Conservation (phyloP, 441 rosid genomes). For the Adansonia rubrostipa region DNA sequence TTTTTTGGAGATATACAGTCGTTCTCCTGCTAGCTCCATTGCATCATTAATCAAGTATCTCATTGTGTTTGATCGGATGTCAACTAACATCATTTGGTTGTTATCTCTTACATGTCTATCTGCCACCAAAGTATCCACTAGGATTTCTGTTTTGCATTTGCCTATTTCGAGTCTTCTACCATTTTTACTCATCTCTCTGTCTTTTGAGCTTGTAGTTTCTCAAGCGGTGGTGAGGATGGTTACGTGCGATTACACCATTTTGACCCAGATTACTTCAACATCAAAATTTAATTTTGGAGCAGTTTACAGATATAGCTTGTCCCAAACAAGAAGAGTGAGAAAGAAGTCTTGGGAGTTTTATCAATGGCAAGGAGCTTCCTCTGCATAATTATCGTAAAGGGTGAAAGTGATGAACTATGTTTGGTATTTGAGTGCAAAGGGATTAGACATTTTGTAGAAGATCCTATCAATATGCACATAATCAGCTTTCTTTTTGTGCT, state of each 20-base stretch:
- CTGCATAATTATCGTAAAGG: neutral
- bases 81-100: neutral
- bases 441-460: neutral
- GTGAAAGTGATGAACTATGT: neutral
- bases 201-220: constrained; percentile 53
- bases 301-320: constrained; percentile 7
- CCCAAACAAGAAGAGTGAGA: neutral
- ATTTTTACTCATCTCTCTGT: neutral
- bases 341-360: neutral
- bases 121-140: neutral
- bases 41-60: neutral
- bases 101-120: neutral
- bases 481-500: neutral
- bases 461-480: neutral
- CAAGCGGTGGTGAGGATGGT: constrained; percentile 97
- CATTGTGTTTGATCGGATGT: neutral
- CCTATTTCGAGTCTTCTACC: neutral
- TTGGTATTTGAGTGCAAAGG: constrained; percentile 4
- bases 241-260: constrained; percentile 93
- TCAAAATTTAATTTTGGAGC: constrained; percentile 53
- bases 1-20: too few relatives aligned
- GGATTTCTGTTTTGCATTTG: neutral
- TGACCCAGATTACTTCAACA: constrained; percentile 78
- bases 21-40: neutral
- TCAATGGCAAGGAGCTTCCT: neutral